Conservation (phyloP, 2,329 filamentous ascomycete species). For the Ophiostoma pallidulum region DNA sequence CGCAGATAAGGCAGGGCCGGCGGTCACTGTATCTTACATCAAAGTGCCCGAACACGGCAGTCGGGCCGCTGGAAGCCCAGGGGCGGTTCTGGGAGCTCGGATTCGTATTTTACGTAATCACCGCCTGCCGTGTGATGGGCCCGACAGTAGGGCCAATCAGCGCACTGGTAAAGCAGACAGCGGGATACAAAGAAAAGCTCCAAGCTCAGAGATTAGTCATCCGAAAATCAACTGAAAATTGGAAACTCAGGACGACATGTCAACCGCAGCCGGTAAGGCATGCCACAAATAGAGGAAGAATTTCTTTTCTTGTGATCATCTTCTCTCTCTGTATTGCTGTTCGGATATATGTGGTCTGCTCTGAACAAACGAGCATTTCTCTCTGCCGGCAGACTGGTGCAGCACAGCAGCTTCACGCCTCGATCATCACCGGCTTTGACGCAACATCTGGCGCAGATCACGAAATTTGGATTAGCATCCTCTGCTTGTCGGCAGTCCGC, state of each 20-base stretch:
- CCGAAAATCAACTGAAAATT: conserved; percentile 1
- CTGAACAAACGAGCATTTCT: neutral
- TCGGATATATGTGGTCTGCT: neutral
- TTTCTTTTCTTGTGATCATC: neutral
- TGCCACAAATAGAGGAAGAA: no score
- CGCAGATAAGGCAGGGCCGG: conserved; percentile 1
- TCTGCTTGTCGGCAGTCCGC: neutral
- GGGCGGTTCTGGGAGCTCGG: no score
- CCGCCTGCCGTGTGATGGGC: no score
- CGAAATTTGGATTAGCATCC: neutral
- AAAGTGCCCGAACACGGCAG: no score
- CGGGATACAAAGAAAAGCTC: neutral
- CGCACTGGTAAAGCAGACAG: neutral
- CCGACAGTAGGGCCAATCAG: no score
- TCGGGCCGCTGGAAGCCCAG: neutral
- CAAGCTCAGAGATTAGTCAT: conserved; percentile 1
- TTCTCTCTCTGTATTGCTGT: neutral
- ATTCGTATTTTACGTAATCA: no score
- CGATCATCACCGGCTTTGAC: neutral
- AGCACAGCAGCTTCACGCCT: neutral
- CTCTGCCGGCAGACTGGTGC: neutral
- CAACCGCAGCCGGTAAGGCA: neutral
- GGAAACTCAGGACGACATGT: neutral
- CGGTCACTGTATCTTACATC: no score
- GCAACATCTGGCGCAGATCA: conserved; percentile 2